Base-by-base conservation (phyloP, 768 basidiomycete species). In the Royoungia palumana region DNA sequence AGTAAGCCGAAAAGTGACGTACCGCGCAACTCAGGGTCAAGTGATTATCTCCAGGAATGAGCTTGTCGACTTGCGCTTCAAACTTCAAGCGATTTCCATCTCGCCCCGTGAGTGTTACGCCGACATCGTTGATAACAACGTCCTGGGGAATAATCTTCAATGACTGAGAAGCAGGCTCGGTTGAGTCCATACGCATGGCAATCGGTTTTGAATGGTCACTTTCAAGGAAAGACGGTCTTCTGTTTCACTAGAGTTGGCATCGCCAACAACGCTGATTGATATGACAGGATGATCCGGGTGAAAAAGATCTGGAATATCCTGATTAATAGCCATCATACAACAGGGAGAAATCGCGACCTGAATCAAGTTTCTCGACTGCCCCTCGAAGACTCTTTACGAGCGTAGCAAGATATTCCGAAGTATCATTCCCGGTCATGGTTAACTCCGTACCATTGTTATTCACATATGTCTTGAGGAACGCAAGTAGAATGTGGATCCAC, bases 401-500 rank as follows among this genome's bases (percentile, higher is more conserved):
- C 19, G 67, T 62, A 6, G 74, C 57, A 35, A 88, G 64, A 66
- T 87, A 83, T 27, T 69, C 69, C 11, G 71, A 48, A 46, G 74
- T 73, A 56, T 80, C 79, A 9, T 72, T 73, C 47, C 80, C 72
- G 44, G 77, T 71, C 54, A 80, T 69, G 37, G 88, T 66, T 49
- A 85, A 53, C 42, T 83, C 80, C 37, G 68, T 67, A 4, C 74
- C 78, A 34, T 68, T 58, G 55, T 79, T 78, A 25, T 81, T 81
- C 16, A 82, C 76, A 50, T 79, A 85, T 12, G 81, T 77, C 59
- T 81, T 83, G 36, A 96, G 73, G 64, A 88, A 94, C 5, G 87
- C 80, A 25, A 94, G 72, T 6, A 87, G 74, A 14, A 86, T 77
- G 52, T 87, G 81, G 19, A 89, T 77, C 91, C 91, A 94, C 61